phyloP scores from a whole-genome alignment of 306 rosid genomes.

The Vigna angularis region DNA sequence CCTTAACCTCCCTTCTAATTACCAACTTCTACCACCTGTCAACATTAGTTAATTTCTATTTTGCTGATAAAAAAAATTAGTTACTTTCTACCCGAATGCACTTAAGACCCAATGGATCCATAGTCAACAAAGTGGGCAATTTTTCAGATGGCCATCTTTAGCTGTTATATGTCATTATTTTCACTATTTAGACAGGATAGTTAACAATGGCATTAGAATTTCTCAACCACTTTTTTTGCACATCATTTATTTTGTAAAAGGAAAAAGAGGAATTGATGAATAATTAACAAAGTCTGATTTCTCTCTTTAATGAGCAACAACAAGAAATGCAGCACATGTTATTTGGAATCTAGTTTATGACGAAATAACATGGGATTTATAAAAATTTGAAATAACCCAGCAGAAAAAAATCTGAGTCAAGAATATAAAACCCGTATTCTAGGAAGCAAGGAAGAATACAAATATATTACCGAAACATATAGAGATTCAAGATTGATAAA shows the following conservation, averaged over 20 bases:
- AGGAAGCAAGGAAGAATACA: too few species aligned
- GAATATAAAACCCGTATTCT: too few species aligned
- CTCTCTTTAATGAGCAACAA: too few species aligned
- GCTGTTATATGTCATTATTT: not conserved
- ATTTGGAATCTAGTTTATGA: not conserved
- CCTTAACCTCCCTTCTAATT: constrained; percentile 53
- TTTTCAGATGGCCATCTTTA: not conserved
- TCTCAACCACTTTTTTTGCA: not conserved
- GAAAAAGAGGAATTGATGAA: not conserved
- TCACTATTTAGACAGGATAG: not conserved
- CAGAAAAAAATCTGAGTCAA: not conserved
- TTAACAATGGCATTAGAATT: not conserved
- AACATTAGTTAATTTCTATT: too few species aligned
- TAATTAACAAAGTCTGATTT: not conserved
- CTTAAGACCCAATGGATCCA: not conserved
- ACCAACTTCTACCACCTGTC: constrained; percentile 49
- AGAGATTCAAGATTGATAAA: too few species aligned
- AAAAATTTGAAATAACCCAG: not conserved
- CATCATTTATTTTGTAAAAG: not conserved
- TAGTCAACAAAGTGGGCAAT: not conserved
- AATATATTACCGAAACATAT: too few species aligned
- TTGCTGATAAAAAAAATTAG: not conserved
- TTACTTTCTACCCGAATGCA: not conserved
- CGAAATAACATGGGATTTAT: not conserved
- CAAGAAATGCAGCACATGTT: not conserved